Conservation (phyloP, 331 rosid species). For the Dryas integrifolia region DNA sequence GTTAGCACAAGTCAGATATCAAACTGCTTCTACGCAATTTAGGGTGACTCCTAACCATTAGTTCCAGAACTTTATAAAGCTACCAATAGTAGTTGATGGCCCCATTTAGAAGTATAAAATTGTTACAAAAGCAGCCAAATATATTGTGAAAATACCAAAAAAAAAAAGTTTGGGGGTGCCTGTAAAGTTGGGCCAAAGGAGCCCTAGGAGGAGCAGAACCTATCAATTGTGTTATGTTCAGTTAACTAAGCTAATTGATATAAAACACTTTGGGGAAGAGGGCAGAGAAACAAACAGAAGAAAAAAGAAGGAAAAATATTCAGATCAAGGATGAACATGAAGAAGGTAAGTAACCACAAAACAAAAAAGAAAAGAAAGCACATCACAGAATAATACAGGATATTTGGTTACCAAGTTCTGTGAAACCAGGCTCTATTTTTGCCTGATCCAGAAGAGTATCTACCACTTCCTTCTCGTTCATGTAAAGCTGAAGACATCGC, state of each 20-base stretch:
- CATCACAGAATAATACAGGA: background rate
- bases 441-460: constrained; percentile 63
- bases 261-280: background rate
- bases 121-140: background rate
- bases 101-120: background rate
- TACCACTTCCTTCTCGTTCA: constrained; percentile 79
- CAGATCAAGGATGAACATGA: background rate
- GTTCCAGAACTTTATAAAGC: background rate
- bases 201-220: background rate
- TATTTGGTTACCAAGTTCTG: constrained; percentile 63
- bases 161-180: background rate
- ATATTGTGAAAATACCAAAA: background rate
- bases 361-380: background rate
- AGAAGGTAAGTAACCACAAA: background rate
- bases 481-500: constrained; percentile 82
- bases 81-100: background rate
- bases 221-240: background rate
- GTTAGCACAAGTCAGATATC: background rate
- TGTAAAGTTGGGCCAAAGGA: background rate
- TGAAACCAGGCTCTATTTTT: constrained; percentile 88
- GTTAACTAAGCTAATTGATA: background rate
- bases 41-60: background rate
- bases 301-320: background rate
- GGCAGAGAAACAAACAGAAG: background rate
- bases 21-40: background rate